Evolutionary conservation across 2,329 filamentous ascomycete species (phyloP), one percentile per base, ranked within the genome.

Genomic region (Emericellopsis atlantica): DNA sequence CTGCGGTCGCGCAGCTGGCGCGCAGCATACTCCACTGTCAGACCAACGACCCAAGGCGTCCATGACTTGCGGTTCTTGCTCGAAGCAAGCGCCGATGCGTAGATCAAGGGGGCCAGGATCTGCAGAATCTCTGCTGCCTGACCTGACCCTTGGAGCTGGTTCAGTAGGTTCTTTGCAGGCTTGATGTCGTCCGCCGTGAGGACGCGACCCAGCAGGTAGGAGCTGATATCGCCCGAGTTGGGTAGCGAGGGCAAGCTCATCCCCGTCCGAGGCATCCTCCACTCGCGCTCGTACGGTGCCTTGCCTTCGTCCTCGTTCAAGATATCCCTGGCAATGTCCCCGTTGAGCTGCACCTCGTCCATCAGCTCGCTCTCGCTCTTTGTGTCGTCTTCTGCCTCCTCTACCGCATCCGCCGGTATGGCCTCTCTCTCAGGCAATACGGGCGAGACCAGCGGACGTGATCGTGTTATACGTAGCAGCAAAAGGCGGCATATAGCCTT

Each of bases 171-270:
- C 31, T 83, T 81, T 0, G 92, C 86, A 0, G 90, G 85, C 59
- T 95, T 95, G 66, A 98, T 92, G 56, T 96, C 92, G 62, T 98
- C 92, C 8, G 92, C 87, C 0, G 87, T 95, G 37, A 98, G 72
- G 11, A 96, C 90, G 49, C 93, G 89, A 29, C 83, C 81, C 21
- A 94, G 76, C 5, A 98, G 75, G 59, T 94, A 98, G 36, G 76
- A 78, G 39, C 85, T 86, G 44, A 95, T 89, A 51, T 95, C 86
- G 40, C 80, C 74, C 1, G 82, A 75, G 43, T 82, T 80, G 0
- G 92, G 92, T 14, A 98, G 69, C 37, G 79, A 82, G 1, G 92
- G 90, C 37, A 98, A 72, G 22, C 79, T 84, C 51, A 94, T 72
- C 31, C 88, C 87, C 0, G 92, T 98, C 44, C 92, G 74, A n/a